phyloP scores from a whole-genome alignment of 352 stramenopile species.

The Aphanomyces cochlioides region DNA sequence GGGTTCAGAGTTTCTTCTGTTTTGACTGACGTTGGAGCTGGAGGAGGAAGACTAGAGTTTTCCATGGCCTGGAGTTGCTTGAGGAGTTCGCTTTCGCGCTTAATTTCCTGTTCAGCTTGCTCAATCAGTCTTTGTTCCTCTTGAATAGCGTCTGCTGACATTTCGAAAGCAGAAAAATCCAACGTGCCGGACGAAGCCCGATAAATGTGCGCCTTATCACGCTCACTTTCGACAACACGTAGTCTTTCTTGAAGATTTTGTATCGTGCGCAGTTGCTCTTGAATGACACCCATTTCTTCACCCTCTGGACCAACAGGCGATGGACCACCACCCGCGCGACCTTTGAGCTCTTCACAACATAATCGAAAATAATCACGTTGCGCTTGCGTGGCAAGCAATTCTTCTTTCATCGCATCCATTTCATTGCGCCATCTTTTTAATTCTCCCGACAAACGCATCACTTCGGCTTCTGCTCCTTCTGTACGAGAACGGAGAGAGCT shows the following conservation, averaged over 20 bases:
- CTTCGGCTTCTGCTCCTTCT: conserved; percentile 77
- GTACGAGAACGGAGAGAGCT: conserved; percentile 61
- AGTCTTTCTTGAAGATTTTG: conserved; percentile 76
- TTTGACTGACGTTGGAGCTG: neutral
- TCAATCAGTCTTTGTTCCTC: conserved; percentile 62
- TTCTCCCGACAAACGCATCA: conserved; percentile 62
- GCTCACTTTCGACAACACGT: conserved; percentile 53
- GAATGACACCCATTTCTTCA: conserved; percentile 59
- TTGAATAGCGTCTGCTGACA: conserved; percentile 41
- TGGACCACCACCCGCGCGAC: conserved; percentile 25
- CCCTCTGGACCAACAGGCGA: conserved; percentile 38
- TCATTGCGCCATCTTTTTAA: conserved; percentile 74
- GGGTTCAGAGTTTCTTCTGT: neutral
- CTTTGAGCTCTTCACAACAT: conserved; percentile 53
- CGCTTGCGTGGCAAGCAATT: conserved; percentile 82
- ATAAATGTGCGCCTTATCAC: conserved; percentile 55
- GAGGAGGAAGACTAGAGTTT: neutral
- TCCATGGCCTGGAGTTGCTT: conserved; percentile 54
- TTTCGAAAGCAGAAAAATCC: conserved; percentile 23
- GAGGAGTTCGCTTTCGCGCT: conserved; percentile 65
- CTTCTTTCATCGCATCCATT: conserved; percentile 75
- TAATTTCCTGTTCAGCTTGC: conserved; percentile 69
- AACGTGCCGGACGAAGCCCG: conserved; percentile 7
- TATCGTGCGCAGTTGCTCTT: conserved; percentile 78
- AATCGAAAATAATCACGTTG: conserved; percentile 75